Evolutionary conservation across 148 eudicot species (phyloP).

Genomic region (Cornus controversa): DNA sequence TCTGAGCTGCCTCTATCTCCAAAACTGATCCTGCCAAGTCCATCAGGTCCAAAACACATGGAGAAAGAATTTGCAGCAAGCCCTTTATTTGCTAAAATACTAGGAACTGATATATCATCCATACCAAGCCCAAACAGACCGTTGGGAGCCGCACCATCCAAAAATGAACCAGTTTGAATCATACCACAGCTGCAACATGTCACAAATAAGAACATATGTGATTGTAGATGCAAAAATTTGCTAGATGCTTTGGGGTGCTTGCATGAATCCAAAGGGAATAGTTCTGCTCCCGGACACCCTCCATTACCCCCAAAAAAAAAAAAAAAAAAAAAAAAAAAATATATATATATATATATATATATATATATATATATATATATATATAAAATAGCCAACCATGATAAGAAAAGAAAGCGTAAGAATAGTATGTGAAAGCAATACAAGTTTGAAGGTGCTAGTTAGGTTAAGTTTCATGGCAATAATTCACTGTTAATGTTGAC

Average conservation of each 20-base stretch:
- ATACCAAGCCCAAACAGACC: conserved; percentile 89
- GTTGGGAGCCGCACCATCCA: conserved; percentile 81
- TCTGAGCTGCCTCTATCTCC: conserved; percentile 78
- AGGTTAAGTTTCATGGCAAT: too few species aligned
- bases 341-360: too few species aligned
- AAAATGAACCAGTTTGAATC: conserved; percentile 74
- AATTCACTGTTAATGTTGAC: not conserved
- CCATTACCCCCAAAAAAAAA: too few species aligned
- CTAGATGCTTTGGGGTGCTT: not conserved
- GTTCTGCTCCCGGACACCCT: too few species aligned
- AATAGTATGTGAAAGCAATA: too few species aligned
- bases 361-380: too few species aligned
- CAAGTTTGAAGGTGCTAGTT: too few species aligned
- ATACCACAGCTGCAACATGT: conserved; percentile 70
- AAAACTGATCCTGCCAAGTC: conserved; percentile 72
- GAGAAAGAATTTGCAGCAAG: conserved; percentile 78
- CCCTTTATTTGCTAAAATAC: conserved; percentile 62
- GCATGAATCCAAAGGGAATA: too few species aligned
- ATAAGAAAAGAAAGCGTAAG: too few species aligned
- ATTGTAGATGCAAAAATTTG: not conserved
- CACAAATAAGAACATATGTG: not conserved
- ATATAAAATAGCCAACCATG: too few species aligned
- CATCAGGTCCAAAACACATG: conserved; percentile 81
- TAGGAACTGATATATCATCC: conserved; percentile 70
- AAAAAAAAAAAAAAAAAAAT: too few species aligned